Percentiles rank a stretch among this genome's conserved stretches.
Conservation (phyloP, 2,329 filamentous ascomycete species). For the Penicillium sp. region DNA sequence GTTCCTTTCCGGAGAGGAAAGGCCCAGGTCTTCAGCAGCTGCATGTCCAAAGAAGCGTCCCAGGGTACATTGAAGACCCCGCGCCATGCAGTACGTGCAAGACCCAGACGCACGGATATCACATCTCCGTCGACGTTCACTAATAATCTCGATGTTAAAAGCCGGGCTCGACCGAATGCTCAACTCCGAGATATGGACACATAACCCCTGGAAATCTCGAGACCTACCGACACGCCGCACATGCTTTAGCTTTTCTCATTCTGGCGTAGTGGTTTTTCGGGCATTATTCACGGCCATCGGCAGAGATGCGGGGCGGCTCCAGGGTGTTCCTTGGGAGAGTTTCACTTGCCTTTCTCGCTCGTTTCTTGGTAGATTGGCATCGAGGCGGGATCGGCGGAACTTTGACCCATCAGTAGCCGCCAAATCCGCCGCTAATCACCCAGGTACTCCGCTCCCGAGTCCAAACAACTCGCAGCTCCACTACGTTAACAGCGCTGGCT, state of each 20-base stretch:
- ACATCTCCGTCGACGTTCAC: slow-evolving; percentile 17
- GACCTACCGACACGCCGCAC: slow-evolving; percentile 16
- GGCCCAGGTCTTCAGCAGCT: neutral
- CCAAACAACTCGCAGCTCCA: neutral
- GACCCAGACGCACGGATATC: slow-evolving; percentile 11
- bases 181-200: no score
- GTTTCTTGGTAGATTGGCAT: slow-evolving; percentile 7
- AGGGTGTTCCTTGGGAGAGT: neutral
- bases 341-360: neutral
- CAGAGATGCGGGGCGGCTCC: neutral
- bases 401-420: slow-evolving; percentile 6
- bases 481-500: neutral
- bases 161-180: neutral
- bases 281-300: no score
- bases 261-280: neutral
- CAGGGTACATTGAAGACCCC: neutral
- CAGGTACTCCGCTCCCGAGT: no score
- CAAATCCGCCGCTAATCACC: slow-evolving; percentile 12
- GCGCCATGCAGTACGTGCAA: slow-evolving; percentile 13
- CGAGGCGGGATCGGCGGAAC: slow-evolving; percentile 5
- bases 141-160: neutral
- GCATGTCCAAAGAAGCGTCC: neutral
- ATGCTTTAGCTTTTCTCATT: slow-evolving; percentile 14
- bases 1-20: neutral
- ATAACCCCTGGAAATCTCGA: neutral